Percentiles rank a stretch among this genome's conserved stretches.
phyloP scores from a whole-genome alignment of 192 early-diverging fungal species.

The Pilobolus umbonatus region DNA sequence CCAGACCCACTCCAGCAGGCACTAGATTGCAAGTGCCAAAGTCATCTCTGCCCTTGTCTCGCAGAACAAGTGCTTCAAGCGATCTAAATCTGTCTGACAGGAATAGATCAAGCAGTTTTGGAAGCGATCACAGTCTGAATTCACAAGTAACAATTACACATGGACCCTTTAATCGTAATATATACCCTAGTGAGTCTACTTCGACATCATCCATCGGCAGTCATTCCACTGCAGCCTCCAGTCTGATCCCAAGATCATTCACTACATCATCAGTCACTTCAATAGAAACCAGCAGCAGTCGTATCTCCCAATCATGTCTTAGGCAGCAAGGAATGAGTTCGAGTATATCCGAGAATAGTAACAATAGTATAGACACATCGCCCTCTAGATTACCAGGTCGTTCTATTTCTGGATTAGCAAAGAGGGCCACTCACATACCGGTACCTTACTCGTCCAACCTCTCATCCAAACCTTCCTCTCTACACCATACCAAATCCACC shows the following conservation, averaged over 20 bases:
- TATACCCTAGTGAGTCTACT: slow-evolving; percentile 9
- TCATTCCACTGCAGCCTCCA: slow-evolving; percentile 2
- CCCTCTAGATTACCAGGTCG: neutral
- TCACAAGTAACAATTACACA: slow-evolving; percentile 12
- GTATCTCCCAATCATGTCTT: neutral
- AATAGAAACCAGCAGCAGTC: neutral
- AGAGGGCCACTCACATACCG: slow-evolving; percentile 32
- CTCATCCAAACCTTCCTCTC: neutral
- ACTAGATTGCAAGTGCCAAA: slow-evolving; percentile 5
- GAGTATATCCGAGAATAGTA: neutral
- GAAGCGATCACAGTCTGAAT: slow-evolving; percentile 16
- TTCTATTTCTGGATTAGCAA: slow-evolving; percentile 3
- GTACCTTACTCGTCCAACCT: neutral
- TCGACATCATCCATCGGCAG: neutral
- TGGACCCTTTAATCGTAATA: neutral
- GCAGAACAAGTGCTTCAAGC: neutral
- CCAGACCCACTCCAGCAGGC: no score
- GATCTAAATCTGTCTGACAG: neutral
- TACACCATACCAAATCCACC: neutral
- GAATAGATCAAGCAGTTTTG: slow-evolving; percentile 16
- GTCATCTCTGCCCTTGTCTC: neutral
- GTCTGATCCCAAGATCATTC: neutral
- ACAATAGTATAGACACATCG: neutral
- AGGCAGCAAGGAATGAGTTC: slow-evolving; percentile 1
- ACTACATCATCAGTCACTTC: neutral